Evolutionary conservation across 495 filamentous ascomycete genomes (phyloP).

Genomic region (Penicillium riverlandense): DNA sequence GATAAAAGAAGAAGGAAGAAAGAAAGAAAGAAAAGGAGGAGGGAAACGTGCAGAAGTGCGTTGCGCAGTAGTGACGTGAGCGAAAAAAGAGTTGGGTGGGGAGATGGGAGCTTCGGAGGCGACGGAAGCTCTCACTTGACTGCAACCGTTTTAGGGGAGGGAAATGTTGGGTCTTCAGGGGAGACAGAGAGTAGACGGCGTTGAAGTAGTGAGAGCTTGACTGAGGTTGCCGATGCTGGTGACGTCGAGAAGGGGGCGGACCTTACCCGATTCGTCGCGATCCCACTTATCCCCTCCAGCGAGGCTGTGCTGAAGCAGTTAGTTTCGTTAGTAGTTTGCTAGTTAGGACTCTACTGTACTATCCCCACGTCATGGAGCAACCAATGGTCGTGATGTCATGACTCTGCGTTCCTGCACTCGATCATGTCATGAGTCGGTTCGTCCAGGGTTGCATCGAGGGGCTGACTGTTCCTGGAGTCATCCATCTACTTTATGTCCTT

Average conservation of each 20-base stretch:
- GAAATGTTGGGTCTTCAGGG: too few species aligned
- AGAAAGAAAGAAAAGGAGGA: constrained; percentile 9
- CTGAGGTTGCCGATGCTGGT: too few species aligned
- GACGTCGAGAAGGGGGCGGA: too few species aligned
- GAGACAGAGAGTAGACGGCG: too few species aligned
- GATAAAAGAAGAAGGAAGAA: constrained; percentile 10
- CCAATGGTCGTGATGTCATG: constrained; percentile 22
- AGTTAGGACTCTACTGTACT: too few species aligned
- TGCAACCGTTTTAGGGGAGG: constrained; percentile 20
- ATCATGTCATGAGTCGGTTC: constrained; percentile 9
- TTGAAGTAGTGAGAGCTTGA: too few species aligned
- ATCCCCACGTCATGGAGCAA: background rate
- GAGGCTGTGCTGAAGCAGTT: too few species aligned
- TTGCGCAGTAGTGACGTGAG: constrained; percentile 40
- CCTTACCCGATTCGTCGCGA: too few species aligned
- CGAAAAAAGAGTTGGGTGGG: constrained; percentile 1
- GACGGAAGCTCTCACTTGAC: constrained; percentile 20
- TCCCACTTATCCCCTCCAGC: too few species aligned
- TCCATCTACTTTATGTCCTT: background rate
- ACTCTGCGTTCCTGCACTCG: constrained; percentile 1
- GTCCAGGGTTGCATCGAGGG: constrained; percentile 6
- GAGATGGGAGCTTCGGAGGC: constrained; percentile 18
- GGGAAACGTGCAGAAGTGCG: constrained; percentile 4
- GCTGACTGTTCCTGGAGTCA: background rate
- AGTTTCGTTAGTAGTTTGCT: too few species aligned